phyloP scores from a whole-genome alignment of 2,329 filamentous ascomycete genomes.

The Metarhizium sp. region DNA sequence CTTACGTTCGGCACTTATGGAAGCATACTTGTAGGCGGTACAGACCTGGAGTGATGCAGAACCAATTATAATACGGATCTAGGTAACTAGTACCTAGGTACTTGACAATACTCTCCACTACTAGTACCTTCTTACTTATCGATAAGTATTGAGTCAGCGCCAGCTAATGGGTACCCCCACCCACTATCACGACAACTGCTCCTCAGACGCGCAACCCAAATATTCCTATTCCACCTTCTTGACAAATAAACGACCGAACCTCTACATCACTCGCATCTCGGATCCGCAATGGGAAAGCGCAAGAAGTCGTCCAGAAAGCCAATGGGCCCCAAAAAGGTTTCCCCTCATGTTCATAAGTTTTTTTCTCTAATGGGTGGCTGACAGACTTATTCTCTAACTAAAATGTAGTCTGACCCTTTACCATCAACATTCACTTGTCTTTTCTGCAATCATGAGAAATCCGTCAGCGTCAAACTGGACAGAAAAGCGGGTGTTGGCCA shows the following conservation, averaged over 20 bases:
- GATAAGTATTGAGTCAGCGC: too few species aligned
- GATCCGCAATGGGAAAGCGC: conserved; percentile 69
- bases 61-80: not conserved
- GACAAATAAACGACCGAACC: not conserved
- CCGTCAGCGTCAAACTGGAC: conserved; percentile 83
- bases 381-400: not conserved
- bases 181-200: too few species aligned
- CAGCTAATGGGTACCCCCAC: too few species aligned
- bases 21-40: too few species aligned
- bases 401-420: conserved; percentile 54
- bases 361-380: not conserved
- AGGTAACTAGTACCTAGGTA: not conserved
- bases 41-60: too few species aligned
- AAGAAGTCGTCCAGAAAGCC: conserved; percentile 86
- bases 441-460: conserved; percentile 97
- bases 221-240: not conserved
- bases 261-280: not conserved
- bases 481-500: conserved; percentile 84
- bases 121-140: too few species aligned
- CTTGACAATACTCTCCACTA: not conserved
- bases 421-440: conserved; percentile 88
- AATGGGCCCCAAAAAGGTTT: conserved; percentile 72
- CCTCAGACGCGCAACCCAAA: not conserved
- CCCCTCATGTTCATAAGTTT: conserved; percentile 1
- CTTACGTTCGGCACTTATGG: too few species aligned